These are phyloP conservation scores for Mitragyna speciosa DNA, from an alignment of 257 asterid species.

Conservation along the genomic window DNA sequence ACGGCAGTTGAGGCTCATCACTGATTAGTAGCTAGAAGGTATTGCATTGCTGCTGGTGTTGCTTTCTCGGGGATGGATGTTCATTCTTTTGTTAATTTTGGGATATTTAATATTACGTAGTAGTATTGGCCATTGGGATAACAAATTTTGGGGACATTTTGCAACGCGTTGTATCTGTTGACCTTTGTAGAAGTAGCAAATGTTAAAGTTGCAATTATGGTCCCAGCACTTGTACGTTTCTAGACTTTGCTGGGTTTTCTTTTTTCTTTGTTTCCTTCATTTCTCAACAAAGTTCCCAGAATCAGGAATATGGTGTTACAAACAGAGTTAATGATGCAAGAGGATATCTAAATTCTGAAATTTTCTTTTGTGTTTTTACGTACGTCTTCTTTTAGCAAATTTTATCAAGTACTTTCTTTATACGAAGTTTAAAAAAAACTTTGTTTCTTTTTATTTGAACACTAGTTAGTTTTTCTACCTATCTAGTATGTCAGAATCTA, in stretches of 20 bases:
- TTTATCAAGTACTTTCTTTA: neutral
- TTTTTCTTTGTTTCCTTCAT: neutral
- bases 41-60: slow-evolving; percentile 10
- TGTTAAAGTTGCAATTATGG: slow-evolving; percentile 19
- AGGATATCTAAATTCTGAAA: neutral
- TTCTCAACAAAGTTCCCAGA: slow-evolving; percentile 9
- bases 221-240: neutral
- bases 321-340: neutral
- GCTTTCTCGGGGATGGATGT: slow-evolving; percentile 22
- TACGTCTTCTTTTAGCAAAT: neutral
- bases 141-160: slow-evolving; percentile 25
- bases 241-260: neutral
- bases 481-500: neutral
- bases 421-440: neutral
- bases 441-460: neutral
- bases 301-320: slow-evolving; percentile 7
- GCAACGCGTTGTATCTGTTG: slow-evolving; percentile 18
- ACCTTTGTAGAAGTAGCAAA: slow-evolving; percentile 20
- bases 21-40: slow-evolving; percentile 9
- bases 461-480: neutral
- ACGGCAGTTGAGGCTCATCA: slow-evolving; percentile 4
- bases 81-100: slow-evolving; percentile 27
- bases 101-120: slow-evolving; percentile 12
- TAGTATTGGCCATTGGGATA: slow-evolving; percentile 13
- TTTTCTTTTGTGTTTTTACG: neutral